phyloP scores from a whole-genome alignment of 208 protist species.

The Angomonas ambiguus region DNA sequence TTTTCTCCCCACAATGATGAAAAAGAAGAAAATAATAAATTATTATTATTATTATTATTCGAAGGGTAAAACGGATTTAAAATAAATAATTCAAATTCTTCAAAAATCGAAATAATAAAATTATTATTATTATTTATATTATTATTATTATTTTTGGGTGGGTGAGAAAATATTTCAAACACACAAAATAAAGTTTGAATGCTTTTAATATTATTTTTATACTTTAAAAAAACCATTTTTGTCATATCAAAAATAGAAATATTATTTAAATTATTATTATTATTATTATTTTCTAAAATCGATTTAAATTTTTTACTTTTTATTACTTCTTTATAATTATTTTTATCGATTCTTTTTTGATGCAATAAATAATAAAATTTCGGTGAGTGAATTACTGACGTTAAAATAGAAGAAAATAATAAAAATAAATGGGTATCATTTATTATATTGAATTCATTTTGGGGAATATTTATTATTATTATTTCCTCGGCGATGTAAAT shows the following conservation, averaged over 20 bases:
- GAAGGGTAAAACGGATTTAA: not conserved
- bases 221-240: not conserved
- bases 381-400: too few species aligned
- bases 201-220: constrained; percentile 1
- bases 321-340: constrained; percentile 9
- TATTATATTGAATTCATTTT: too few species aligned
- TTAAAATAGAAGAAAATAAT: not conserved
- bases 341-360: constrained; percentile 1
- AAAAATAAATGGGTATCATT: not conserved
- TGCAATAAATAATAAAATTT: too few species aligned
- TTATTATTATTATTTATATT: constrained; percentile 1
- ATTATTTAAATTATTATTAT: not conserved
- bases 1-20: too few species aligned
- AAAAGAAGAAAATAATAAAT: too few species aligned
- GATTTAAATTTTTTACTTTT: not conserved
- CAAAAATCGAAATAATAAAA: not conserved
- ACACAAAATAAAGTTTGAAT: not conserved
- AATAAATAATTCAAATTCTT: not conserved
- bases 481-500: not conserved
- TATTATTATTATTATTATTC: constrained; percentile 2
- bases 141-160: too few species aligned
- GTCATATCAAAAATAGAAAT: not conserved
- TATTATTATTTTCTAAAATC: not conserved
- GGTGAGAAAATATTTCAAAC: not conserved
- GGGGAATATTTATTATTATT: too few species aligned